phyloP scores from a whole-genome alignment of 2,329 filamentous ascomycete genomes.

The Talaromyces sp. region DNA sequence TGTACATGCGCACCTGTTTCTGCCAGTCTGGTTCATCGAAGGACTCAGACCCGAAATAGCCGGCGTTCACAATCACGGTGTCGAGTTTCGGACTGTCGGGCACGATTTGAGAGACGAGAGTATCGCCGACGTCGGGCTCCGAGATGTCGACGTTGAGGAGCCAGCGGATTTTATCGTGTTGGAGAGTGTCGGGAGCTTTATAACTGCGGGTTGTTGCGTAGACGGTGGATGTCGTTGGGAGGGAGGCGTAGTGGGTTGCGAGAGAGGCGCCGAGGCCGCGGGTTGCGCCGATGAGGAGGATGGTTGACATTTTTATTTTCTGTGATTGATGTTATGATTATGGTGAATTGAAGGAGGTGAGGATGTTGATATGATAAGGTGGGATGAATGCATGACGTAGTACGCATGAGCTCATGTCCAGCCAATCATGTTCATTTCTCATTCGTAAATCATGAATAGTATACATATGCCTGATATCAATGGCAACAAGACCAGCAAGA shows the following conservation, averaged over 20 bases:
- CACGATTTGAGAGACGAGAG: conserved; percentile 48
- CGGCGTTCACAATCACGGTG: conserved; percentile 63
- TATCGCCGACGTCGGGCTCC: conserved; percentile 47
- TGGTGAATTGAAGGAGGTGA: background rate
- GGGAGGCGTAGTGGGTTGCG: conserved; percentile 54
- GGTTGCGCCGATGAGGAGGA: conserved; percentile 66
- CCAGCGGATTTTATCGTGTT: conserved; percentile 41
- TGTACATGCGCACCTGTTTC: conserved; percentile 68
- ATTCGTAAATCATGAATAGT: conserved; percentile 1
- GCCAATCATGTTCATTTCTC: conserved; percentile 6
- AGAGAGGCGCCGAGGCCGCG: conserved; percentile 64
- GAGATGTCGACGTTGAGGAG: conserved; percentile 57
- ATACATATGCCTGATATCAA: background rate
- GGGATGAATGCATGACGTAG: conserved; percentile 15
- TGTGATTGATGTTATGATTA: background rate
- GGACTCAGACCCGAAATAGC: conserved; percentile 65
- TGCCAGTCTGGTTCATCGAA: conserved; percentile 63
- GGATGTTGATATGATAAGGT: background rate
- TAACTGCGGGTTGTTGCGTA: conserved; percentile 57
- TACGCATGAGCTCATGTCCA: background rate
- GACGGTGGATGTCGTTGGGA: conserved; percentile 46
- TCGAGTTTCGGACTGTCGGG: conserved; percentile 44
- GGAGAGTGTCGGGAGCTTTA: conserved; percentile 29
- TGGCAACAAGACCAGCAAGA: background rate
- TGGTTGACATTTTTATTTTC: conserved; percentile 26